A percentile compares a stretch with the other conserved stretches of the same genome.
phyloP scores from a whole-genome alignment of 805 yeast genomes.

The Yarrowia sp. region DNA sequence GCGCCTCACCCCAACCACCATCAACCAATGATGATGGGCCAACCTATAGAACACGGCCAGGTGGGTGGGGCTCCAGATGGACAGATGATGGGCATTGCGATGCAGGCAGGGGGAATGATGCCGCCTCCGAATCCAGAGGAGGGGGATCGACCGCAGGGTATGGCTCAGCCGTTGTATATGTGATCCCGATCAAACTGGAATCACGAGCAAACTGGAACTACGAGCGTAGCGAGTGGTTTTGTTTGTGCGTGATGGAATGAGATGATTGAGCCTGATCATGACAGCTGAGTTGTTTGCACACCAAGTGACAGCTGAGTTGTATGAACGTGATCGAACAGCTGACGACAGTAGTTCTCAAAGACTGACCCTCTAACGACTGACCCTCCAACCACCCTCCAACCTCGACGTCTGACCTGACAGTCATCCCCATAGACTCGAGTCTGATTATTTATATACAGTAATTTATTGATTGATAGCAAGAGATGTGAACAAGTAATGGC shows the following conservation, averaged over 20 bases:
- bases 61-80: constrained; percentile 7
- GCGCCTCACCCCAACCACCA: constrained; percentile 5
- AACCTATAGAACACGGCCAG: constrained; percentile 23
- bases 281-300: too few relatives aligned
- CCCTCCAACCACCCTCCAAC: too few relatives aligned
- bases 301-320: too few relatives aligned
- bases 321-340: too few relatives aligned
- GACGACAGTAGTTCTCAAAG: too few relatives aligned
- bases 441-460: constrained; percentile 31
- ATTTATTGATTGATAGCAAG: constrained; percentile 25
- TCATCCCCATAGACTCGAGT: not conserved
- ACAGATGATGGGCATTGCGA: constrained; percentile 28
- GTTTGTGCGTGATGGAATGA: too few relatives aligned
- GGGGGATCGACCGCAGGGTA: not conserved
- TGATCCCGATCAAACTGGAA: not conserved
- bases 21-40: constrained; percentile 29
- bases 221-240: not conserved
- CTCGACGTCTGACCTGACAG: too few relatives aligned
- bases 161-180: constrained; percentile 36
- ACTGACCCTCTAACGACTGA: too few relatives aligned
- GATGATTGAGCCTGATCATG: too few relatives aligned
- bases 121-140: constrained; percentile 17
- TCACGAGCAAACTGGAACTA: not conserved
- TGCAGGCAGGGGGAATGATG: constrained; percentile 38
- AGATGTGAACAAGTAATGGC: not conserved